Conservation (phyloP, 805 yeast genomes). For the Yamadazyma scolyti region DNA sequence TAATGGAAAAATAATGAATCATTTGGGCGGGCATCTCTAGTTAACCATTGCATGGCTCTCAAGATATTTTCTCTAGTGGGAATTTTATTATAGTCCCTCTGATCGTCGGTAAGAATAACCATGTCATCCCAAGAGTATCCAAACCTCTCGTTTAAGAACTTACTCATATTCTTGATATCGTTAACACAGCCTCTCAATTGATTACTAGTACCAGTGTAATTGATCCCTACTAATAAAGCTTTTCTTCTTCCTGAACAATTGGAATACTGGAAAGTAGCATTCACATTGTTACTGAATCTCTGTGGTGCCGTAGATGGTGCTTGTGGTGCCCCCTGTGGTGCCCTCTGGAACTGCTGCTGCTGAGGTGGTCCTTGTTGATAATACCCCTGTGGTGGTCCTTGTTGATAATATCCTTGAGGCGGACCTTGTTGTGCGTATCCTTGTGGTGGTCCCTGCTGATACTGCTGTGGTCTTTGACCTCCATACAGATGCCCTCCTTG, state of each 20-base stretch:
- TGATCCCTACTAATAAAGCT: slow-evolving; percentile 35
- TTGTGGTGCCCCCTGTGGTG: slow-evolving; percentile 9
- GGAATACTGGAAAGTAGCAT: slow-evolving; percentile 36
- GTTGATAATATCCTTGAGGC: slow-evolving; percentile 14
- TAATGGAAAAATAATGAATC: slow-evolving; percentile 38
- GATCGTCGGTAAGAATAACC: slow-evolving; percentile 38
- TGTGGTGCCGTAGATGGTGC: slow-evolving; percentile 32
- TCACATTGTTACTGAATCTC: slow-evolving; percentile 30
- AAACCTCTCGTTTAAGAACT: slow-evolving; percentile 23
- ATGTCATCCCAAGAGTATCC: slow-evolving; percentile 36
- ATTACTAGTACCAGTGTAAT: slow-evolving; percentile 27
- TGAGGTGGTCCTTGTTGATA: slow-evolving; percentile 8
- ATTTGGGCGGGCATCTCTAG: slow-evolving; percentile 33
- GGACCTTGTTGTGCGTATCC: slow-evolving; percentile 13
- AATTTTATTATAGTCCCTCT: slow-evolving; percentile 23
- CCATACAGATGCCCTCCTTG: slow-evolving; percentile 14
- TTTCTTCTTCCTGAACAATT: slow-evolving; percentile 34
- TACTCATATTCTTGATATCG: slow-evolving; percentile 36
- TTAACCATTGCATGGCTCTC: slow-evolving; percentile 40
- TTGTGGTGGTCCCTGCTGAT: slow-evolving; percentile 6
- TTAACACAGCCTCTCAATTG: slow-evolving; percentile 36
- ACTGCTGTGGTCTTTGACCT: slow-evolving; percentile 5
- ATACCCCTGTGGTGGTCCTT: slow-evolving; percentile 12
- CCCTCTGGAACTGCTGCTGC: slow-evolving; percentile 4
- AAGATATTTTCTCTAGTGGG: slow-evolving; percentile 32